Evolutionary conservation across 1,284 basidiomycete genomes (phyloP), one percentile per base, ranked within the genome.

Genomic region (Pseudozyma flocculosa): DNA sequence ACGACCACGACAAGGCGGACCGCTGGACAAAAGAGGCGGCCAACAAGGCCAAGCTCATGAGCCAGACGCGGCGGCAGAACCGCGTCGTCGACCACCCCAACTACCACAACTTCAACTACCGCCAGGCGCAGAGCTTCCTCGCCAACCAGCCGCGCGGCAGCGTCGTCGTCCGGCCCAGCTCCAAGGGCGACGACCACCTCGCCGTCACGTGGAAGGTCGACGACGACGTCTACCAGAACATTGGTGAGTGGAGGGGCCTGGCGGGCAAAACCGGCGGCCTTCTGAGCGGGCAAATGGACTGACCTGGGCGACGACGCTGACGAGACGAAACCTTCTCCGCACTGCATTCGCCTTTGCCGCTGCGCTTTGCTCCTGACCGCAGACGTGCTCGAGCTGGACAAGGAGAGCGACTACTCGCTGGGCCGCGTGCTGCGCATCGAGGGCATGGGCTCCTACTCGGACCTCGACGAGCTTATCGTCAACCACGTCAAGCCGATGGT

Each of bases 151-250:
- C 92, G 70, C 85, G 90, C 26, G 95, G 75, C 22, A 54, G 68
- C 1, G 72, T 73, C 42, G 90, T 99, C 30, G 91, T 99, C 65
- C 84, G 95, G 41, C 95, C 95, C 0, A 95, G 92, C 29, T 97
- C 93, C 3, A 93, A 94, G 79, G 94, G 94, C 7, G 81, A 84
- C 37, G 86, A 96, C 74, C 95, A 98, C 80, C 83, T 99, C 34
- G 95, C 95, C 32, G 89, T 98, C 14, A 99, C 95, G 0, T 99
- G 95, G 95, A 98, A 98, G 80, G 93, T 99, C 11, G 94, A 95
- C 68, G 90, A 96, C 56, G 90, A 88, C 60, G 83, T 99, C 19
- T 98, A 90, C 80, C 95, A 98, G 78, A 96, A 99, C 77, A 90
- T 99, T 59, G 92, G 90, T 90, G 72, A 54, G 79, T 71, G 26